Evolutionary conservation across 345 rosid species (phyloP), one percentile per base, ranked within the genome.

Genomic region (Citrus unshiu): DNA sequence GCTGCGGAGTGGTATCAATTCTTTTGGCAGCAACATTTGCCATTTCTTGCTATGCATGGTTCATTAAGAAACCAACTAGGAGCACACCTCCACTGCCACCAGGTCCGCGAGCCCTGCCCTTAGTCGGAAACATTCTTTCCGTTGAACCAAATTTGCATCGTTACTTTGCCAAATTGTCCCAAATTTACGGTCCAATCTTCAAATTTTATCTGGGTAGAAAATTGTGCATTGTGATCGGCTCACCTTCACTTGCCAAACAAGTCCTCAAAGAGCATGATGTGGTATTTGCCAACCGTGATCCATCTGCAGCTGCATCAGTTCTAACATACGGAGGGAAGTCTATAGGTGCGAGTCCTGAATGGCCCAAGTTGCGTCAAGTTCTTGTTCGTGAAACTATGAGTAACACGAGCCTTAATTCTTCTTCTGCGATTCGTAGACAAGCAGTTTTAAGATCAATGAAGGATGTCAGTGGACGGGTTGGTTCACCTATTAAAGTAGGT

Each of bases 401-500:
- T 80, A 81, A 64, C 49, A 40, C 73, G 9, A 79, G 51, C 68
- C 73, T 90, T 40, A 83, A 87, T 73, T 68, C 83, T 56, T 81
- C 76, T 29, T 83, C 85, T 46, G 51, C 66, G 2, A 83, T 86
- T 22, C 77, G 88, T 8, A 27, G 80, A 19, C 61, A 73, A 35
- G 86, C 80, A 73, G 60, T 88, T 56, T 12, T 82, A 4, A 39
- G 77, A 58, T 81, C 75, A 69, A 83, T 83, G 54, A 56, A 62
- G 30, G 68, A 80, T n/a, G 54, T 82, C 9, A 18, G 30, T 12
- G 75, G 58, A 22, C 79, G 80, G 79, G 64, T 46, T 9, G 63
- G 93, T 56, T 73, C 74, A 32, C 35, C 85, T 30, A 81, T 88
- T 68, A 60, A 87, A 30, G 30, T 90, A 9, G 87, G 93, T 24